Percentiles rank a stretch among this genome's conserved stretches.
phyloP scores from a whole-genome alignment of 2,329 filamentous ascomycete species.

The Fusarium buharicum region DNA sequence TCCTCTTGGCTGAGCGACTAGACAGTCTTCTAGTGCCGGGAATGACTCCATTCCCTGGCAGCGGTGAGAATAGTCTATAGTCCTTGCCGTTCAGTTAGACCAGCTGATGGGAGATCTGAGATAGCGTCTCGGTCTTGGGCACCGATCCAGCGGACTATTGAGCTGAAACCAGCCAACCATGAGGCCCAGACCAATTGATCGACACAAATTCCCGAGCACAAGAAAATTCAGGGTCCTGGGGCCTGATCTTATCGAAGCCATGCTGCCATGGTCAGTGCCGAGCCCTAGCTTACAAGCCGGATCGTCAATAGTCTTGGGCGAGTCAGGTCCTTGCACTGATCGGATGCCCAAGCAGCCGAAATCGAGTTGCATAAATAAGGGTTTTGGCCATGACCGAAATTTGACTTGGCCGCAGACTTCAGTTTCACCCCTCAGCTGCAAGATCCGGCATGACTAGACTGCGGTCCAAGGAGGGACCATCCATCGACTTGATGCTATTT shows the following conservation, averaged over 20 bases:
- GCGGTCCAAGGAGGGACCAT: conserved; percentile 13
- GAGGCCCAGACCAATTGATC: conserved; percentile 32
- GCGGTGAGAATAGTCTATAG: conserved; percentile 22
- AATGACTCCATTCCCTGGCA: conserved; percentile 16
- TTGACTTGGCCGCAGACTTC: conserved; percentile 14
- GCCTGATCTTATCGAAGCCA: conserved; percentile 32
- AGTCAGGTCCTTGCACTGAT: conserved; percentile 3
- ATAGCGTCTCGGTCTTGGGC: conserved; percentile 25
- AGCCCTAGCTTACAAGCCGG: conserved; percentile 18
- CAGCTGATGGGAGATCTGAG: conserved; percentile 21
- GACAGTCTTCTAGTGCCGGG: conserved; percentile 16
- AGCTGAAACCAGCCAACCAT: conserved; percentile 25
- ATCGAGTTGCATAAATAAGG: conserved; percentile 2
- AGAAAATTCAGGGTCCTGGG: conserved; percentile 36
- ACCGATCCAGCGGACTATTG: conserved; percentile 14
- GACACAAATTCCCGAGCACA: conserved; percentile 27
- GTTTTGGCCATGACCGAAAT: conserved; percentile 4
- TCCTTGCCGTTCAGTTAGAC: conserved; percentile 2
- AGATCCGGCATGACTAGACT: conserved; percentile 14
- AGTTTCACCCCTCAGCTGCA: conserved; percentile 4
- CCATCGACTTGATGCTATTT: conserved; percentile 25
- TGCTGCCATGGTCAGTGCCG: conserved; percentile 26
- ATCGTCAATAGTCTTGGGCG: conserved; percentile 17
- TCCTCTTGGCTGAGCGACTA: conserved; percentile 1
- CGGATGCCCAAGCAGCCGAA: not conserved